Percentiles rank a stretch among this genome's conserved stretches.
phyloP scores from a whole-genome alignment of 73 alveolate species.

The Stentor coeruleus region DNA sequence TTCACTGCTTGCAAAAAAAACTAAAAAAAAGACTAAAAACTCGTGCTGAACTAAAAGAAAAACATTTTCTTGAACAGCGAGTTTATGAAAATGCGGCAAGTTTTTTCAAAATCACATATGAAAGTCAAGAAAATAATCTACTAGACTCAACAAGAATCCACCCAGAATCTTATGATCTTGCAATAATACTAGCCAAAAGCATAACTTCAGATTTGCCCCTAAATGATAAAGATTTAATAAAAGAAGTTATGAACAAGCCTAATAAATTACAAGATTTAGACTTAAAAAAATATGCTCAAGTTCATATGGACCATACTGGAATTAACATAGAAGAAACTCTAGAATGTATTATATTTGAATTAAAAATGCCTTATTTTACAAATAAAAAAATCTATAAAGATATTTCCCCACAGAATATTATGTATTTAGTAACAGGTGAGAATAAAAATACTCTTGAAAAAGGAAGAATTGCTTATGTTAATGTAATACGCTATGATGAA shows the following conservation, averaged over 20 bases:
- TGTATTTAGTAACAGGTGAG: constrained; percentile 70
- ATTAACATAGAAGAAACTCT: constrained; percentile 43
- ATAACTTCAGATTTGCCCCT: constrained; percentile 33
- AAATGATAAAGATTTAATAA: constrained; percentile 39
- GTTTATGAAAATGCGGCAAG: constrained; percentile 32
- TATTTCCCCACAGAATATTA: constrained; percentile 46
- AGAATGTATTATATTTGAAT: constrained; percentile 60
- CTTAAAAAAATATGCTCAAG: constrained; percentile 49
- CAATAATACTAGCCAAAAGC: constrained; percentile 47
- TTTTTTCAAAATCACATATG: constrained; percentile 35
- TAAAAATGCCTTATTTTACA: constrained; percentile 55
- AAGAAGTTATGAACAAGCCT: constrained; percentile 52
- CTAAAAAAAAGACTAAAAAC: constrained; percentile 18
- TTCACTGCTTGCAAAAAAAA: constrained; percentile 30
- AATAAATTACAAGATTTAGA: constrained; percentile 54
- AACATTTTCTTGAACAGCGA: constrained; percentile 16
- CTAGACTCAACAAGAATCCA: constrained; percentile 84
- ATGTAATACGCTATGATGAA: constrained; percentile 54
- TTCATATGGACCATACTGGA: constrained; percentile 32
- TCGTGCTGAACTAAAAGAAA: constrained; percentile 34
- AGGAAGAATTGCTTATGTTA: constrained; percentile 78
- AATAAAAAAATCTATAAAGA: constrained; percentile 51
- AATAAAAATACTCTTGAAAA: constrained; percentile 48
- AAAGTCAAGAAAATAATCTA: constrained; percentile 25
- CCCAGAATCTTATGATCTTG: constrained; percentile 51